A percentile compares a stretch with the other conserved stretches of the same genome.
Evolutionary conservation across 148 eudicot species (phyloP).

Genomic region (Silene latifolia): DNA sequence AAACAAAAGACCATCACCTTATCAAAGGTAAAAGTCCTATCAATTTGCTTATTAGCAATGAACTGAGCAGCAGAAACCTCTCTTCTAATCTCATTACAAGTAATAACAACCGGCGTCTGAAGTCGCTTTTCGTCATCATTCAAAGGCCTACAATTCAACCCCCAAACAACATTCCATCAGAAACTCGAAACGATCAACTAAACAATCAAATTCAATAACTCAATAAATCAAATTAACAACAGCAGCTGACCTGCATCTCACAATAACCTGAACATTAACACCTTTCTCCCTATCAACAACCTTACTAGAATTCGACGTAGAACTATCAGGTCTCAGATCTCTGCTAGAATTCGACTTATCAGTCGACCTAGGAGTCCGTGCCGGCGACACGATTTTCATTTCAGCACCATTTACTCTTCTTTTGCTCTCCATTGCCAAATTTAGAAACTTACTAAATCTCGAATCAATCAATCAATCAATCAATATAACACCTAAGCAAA

Average conservation of each 20-base stretch:
- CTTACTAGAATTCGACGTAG: conserved; percentile 42
- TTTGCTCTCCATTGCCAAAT: conserved; percentile 54
- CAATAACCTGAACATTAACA: conserved; percentile 89
- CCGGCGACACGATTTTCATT: conserved; percentile 57
- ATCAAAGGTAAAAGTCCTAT: conserved; percentile 82
- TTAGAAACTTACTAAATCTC: conserved; percentile 6
- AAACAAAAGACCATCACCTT: conserved; percentile 43
- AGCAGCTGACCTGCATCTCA: conserved; percentile 80
- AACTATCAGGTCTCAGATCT: conserved; percentile 67
- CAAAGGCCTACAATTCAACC: conserved; percentile 57
- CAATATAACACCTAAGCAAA: conserved; percentile 1
- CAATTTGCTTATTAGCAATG: conserved; percentile 96
- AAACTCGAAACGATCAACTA: conserved; percentile 2
- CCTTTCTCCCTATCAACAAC: conserved; percentile 73
- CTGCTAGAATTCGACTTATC: conserved; percentile 55
- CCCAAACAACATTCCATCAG: not conserved
- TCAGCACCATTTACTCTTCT: conserved; percentile 41
- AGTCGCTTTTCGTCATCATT: conserved; percentile 77
- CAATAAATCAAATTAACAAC: conserved; percentile 10
- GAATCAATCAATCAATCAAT: not conserved
- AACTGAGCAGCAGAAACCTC: conserved; percentile 87
- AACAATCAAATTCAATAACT: conserved; percentile 5
- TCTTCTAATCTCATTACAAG: conserved; percentile 79
- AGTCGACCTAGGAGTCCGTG: conserved; percentile 72
- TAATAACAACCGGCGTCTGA: conserved; percentile 74